Percentiles rank a stretch among this genome's conserved stretches.
Conservation (phyloP, 208 protist genomes). For the Wallacemonas collosoma region DNA sequence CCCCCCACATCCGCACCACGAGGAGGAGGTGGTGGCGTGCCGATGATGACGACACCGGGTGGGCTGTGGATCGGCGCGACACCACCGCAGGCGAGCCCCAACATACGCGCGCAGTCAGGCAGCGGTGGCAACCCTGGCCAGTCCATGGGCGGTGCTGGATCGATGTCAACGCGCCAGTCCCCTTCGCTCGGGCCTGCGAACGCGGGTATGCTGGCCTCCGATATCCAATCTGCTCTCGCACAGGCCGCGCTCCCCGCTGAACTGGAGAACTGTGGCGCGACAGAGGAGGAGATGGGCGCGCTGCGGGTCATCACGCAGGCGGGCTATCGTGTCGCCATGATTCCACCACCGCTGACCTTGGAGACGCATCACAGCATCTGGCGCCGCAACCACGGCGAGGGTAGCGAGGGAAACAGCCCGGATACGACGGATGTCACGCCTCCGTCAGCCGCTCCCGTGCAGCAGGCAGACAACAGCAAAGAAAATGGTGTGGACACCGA, state of each 20-base stretch:
- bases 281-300: constrained; percentile 17
- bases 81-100: background rate
- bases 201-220: background rate
- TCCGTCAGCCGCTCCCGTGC: no score
- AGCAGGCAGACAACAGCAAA: no score
- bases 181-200: background rate
- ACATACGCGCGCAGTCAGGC: background rate
- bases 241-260: constrained; percentile 1
- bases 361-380: constrained; percentile 47
- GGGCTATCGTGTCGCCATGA: constrained; percentile 52
- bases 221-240: constrained; percentile 9
- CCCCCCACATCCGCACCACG: background rate
- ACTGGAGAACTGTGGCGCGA: constrained; percentile 6
- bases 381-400: constrained; percentile 17
- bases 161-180: background rate
- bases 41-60: background rate
- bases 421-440: constrained; percentile 17
- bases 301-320: constrained; percentile 21
- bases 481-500: constrained; percentile 3
- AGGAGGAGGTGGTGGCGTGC: background rate
- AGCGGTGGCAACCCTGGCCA: background rate
- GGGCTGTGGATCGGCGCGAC: background rate
- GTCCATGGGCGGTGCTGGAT: background rate
- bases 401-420: constrained; percentile 23
- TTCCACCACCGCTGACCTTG: constrained; percentile 48